These are phyloP conservation scores for Calonectria crousiana DNA, from an alignment of 2,329 filamentous ascomycete genomes.

Conservation along the genomic window DNA sequence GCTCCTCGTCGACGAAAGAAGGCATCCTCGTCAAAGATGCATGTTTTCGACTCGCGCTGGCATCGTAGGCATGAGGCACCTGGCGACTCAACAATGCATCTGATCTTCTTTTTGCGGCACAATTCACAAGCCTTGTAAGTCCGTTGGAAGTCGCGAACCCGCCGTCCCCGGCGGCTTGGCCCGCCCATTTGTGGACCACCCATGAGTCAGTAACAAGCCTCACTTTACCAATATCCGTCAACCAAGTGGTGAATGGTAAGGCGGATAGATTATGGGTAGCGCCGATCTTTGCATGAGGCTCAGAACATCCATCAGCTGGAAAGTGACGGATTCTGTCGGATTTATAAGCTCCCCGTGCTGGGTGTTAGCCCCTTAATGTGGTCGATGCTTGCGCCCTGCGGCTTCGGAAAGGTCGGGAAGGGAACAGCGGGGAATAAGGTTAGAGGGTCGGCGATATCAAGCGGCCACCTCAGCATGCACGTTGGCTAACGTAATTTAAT, in stretches of 20 bases:
- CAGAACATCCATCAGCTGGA: not conserved
- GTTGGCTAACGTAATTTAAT: not conserved
- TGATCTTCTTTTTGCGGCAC: conserved; percentile 35
- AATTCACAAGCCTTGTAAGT: conserved; percentile 32
- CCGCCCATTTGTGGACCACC: not conserved
- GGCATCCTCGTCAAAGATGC: conserved; percentile 26
- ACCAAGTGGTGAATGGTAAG: not conserved
- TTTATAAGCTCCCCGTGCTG: not conserved
- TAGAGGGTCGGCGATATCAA: not conserved
- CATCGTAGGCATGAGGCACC: conserved; percentile 28
- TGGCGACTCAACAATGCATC: conserved; percentile 24
- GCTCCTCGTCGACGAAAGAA: conserved; percentile 1
- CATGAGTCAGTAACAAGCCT: not conserved
- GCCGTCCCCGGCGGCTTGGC: conserved; percentile 10
- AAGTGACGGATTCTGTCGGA: conserved; percentile 25
- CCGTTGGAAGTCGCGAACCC: conserved; percentile 30
- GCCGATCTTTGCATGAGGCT: not conserved
- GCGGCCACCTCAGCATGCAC: not conserved
- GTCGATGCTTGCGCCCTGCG: not conserved
- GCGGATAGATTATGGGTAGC: not conserved
- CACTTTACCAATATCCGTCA: not conserved
- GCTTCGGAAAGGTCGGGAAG: not conserved
- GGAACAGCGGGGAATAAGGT: not conserved
- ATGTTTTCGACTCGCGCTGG: conserved; percentile 25
- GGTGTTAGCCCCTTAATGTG: not conserved